phyloP scores from a whole-genome alignment of 768 basidiomycete species.

The Hirschioporus abietinus region DNA sequence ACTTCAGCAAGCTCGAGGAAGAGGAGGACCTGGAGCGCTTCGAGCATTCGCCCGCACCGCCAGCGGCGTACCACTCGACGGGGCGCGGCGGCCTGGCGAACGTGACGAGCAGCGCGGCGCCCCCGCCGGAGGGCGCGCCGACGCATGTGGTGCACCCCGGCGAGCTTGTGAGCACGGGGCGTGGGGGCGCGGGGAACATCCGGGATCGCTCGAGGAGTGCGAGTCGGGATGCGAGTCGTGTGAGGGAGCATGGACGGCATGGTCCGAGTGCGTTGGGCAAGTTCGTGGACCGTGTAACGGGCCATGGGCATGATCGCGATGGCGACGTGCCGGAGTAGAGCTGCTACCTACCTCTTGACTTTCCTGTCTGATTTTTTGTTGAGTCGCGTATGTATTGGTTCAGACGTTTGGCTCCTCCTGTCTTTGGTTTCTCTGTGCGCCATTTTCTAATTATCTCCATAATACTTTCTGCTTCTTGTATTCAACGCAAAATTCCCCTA shows the following conservation, averaged over 20 bases:
- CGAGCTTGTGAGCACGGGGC: conserved; percentile 41
- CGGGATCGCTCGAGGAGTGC: conserved; percentile 32
- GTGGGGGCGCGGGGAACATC: conserved; percentile 63
- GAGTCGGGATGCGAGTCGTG: conserved; percentile 17
- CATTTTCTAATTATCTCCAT: too few species aligned
- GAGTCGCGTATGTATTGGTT: too few species aligned
- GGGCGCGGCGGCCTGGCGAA: conserved; percentile 70
- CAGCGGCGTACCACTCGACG: conserved; percentile 44
- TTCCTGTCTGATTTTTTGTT: neutral
- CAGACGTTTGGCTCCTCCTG: neutral
- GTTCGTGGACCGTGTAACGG: neutral
- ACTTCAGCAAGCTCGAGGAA: conserved; percentile 15
- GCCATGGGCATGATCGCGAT: neutral
- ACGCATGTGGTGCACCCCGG: conserved; percentile 7
- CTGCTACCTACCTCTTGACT: neutral
- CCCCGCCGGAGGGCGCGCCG: conserved; percentile 17
- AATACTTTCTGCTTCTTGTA: too few species aligned
- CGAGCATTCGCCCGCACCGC: neutral
- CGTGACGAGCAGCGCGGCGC: conserved; percentile 30
- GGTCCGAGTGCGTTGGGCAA: neutral
- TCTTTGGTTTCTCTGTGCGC: too few species aligned
- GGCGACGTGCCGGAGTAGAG: neutral
- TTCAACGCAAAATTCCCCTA: too few species aligned
- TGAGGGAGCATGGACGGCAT: neutral
- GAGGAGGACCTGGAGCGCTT: conserved; percentile 29